Conservation (phyloP, 768 basidiomycete species). For the Dendrothele bispora region DNA sequence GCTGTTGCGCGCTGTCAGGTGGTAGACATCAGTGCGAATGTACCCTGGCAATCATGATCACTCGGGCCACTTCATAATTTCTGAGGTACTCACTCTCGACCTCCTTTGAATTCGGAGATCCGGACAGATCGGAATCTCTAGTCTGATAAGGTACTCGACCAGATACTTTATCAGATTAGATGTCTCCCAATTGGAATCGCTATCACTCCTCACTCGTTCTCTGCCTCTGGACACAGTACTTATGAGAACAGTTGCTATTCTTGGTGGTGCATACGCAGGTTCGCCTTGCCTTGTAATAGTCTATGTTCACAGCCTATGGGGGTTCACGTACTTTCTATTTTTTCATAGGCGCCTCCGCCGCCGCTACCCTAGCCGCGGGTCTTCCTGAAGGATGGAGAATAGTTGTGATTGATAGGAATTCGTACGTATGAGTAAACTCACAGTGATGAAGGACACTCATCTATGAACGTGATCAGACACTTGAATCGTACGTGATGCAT, state of each 20-base stretch:
- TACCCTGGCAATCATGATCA: too few relatives aligned
- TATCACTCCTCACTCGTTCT: background rate
- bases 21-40: too few relatives aligned
- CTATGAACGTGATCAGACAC: constrained; percentile 31
- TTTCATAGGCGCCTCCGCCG: constrained; percentile 45
- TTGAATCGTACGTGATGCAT: too few relatives aligned
- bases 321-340: constrained; percentile 5
- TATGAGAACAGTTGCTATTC: constrained; percentile 47
- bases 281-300: constrained; percentile 9
- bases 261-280: constrained; percentile 61
- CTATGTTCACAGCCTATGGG: constrained; percentile 3
- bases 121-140: too few relatives aligned
- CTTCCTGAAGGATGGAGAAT: constrained; percentile 55
- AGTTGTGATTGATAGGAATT: constrained; percentile 60
- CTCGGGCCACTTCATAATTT: too few relatives aligned
- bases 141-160: too few relatives aligned
- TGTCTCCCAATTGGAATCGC: too few relatives aligned
- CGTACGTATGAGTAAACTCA: constrained; percentile 32
- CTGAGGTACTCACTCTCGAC: too few relatives aligned
- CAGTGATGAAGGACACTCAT: background rate
- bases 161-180: too few relatives aligned
- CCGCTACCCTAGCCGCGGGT: constrained; percentile 45
- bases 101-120: too few relatives aligned
- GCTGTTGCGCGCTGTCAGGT: too few relatives aligned
- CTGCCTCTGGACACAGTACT: too few relatives aligned